Base-by-base conservation (phyloP, 805 yeast species). In the Candida loeiensis region DNA sequence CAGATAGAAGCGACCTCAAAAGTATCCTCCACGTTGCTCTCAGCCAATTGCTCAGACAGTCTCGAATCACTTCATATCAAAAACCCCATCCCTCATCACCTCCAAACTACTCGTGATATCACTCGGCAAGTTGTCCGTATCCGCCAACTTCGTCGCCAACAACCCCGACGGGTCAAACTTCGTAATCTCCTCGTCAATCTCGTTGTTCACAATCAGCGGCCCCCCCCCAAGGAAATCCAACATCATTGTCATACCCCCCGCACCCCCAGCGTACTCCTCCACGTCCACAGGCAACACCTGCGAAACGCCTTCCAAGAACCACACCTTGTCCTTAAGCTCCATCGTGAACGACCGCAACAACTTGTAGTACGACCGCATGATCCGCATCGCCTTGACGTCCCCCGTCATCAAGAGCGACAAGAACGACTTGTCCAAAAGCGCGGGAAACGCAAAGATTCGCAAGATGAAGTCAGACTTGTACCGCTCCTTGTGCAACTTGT, bases 261-360 rank as follows among this genome's bases (percentile, higher is more conserved):
- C 70, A 32, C 95, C 86, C 29, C 95, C 95, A 11, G 90, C 80
- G 55, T 86, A 85, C 53, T 84, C 88, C 51, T 90, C 96, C 40
- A 87, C 95, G 59, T 89, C 95, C 8, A 82, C 95, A 0, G 96
- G 96, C 35, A 90, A 69, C 1, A 89, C 95, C 40, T 81, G 79
- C 4, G 93, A 78, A 2, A 88, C 93, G 3, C 97, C 97, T 61
- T 90, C 95, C 47, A 90, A 69, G 51, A 90, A 89, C 97, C 97
- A 90, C 13, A 90, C 95, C 50, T 77, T 77, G 53, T 89, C 93
- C 58, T 85, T 85, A 84, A 85, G 83, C 54, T 86, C 95, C 25
- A 82, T 78, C 0, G 95, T 86, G 59, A 85, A 90, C 12, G 83
- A 80, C 49, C 95, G 69, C 35, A 90, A 72, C 43, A 90, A 64